Evolutionary conservation across 1,284 basidiomycete species (phyloP).

Genomic region (Cryptococcus deneoformans): DNA sequence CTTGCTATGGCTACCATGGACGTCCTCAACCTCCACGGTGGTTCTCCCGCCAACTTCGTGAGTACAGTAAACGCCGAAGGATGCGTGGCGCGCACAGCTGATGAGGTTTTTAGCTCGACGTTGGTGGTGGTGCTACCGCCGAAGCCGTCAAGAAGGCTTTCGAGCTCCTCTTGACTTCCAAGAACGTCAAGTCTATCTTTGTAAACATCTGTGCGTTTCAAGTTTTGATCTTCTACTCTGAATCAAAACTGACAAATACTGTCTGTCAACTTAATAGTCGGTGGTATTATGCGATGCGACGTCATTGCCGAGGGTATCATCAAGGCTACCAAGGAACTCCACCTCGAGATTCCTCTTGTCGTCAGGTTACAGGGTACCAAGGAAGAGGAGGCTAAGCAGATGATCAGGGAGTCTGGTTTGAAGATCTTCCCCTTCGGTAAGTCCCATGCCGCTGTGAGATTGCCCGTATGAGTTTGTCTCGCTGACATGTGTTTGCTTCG

Average conservation of each 20-base stretch:
- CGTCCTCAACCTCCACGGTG: constrained; percentile 90
- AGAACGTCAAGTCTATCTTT: constrained; percentile 96
- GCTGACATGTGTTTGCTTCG: neutral
- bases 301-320: constrained; percentile 96
- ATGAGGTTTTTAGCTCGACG: constrained; percentile 63
- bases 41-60: constrained; percentile 87
- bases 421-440: constrained; percentile 89
- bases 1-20: constrained; percentile 99
- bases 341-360: constrained; percentile 80
- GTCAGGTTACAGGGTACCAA: constrained; percentile 97
- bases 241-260: neutral
- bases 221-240: neutral
- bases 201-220: constrained; percentile 76
- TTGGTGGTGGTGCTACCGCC: constrained; percentile 96
- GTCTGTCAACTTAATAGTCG: constrained; percentile 26
- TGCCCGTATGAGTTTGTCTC: neutral
- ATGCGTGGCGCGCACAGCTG: neutral
- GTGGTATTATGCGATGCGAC: constrained; percentile 97
- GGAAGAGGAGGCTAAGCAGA: constrained; percentile 90
- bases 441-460: constrained; percentile 41
- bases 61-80: constrained; percentile 3
- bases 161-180: constrained; percentile 85
- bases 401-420: constrained; percentile 88
- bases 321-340: constrained; percentile 90
- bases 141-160: constrained; percentile 99